Evolutionary conservation across 1,284 basidiomycete species (phyloP).

Genomic region (Macrocystidia cucumis): DNA sequence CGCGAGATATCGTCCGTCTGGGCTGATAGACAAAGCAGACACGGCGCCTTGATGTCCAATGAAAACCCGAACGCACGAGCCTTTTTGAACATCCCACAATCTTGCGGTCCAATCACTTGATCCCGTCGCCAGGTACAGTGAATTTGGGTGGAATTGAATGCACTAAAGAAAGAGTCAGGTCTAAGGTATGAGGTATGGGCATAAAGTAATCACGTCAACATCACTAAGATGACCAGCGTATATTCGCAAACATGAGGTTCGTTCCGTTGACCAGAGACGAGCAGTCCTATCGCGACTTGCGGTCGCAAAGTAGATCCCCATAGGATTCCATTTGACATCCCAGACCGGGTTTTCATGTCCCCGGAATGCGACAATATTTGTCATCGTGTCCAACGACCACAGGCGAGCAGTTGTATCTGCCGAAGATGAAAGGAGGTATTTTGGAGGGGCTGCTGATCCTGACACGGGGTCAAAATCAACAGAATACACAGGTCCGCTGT

Average conservation of each 20-base stretch:
- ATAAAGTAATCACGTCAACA: constrained; percentile 72
- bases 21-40: constrained; percentile 85
- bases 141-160: constrained; percentile 95
- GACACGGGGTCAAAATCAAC: constrained; percentile 89
- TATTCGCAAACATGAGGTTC: constrained; percentile 81
- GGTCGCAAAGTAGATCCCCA: constrained; percentile 98
- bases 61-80: constrained; percentile 90
- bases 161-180: constrained; percentile 47
- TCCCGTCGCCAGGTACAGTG: constrained; percentile 94
- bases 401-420: constrained; percentile 88
- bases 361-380: constrained; percentile 89
- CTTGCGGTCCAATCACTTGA: constrained; percentile 95
- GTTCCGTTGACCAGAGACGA: constrained; percentile 93
- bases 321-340: constrained; percentile 98
- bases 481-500: constrained; percentile 94
- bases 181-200: constrained; percentile 2
- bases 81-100: constrained; percentile 98
- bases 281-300: constrained; percentile 93
- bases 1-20: constrained; percentile 91
- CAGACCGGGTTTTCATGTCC: constrained; percentile 98
- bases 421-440: constrained; percentile 87
- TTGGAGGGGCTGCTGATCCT: constrained; percentile 82
- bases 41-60: constrained; percentile 91
- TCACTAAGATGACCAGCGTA: constrained; percentile 97
- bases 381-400: constrained; percentile 95